Evolutionary conservation across 2,329 filamentous ascomycete genomes (phyloP).

Genomic region (Magnaporthiopsis poae): DNA sequence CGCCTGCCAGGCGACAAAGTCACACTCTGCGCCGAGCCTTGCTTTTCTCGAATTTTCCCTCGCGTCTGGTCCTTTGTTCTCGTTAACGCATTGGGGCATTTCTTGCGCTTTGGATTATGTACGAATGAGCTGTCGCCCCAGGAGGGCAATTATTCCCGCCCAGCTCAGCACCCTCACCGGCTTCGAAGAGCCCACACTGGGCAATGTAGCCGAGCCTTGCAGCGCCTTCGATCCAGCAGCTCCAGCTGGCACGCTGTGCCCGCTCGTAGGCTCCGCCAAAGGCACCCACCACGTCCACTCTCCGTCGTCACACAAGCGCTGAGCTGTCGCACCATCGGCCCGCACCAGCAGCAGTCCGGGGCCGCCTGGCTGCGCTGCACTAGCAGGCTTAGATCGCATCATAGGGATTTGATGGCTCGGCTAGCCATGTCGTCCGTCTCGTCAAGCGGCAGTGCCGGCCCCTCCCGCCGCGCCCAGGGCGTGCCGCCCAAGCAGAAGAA

Average conservation of each 20-base stretch:
- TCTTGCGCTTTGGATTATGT: background rate
- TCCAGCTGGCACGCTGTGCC: background rate
- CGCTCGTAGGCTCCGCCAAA: background rate
- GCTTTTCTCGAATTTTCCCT: background rate
- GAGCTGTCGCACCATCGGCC: background rate
- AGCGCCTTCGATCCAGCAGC: too few relatives aligned
- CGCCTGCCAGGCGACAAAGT: background rate
- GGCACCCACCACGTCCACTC: too few relatives aligned
- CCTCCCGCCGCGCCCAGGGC: background rate
- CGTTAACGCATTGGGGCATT: background rate
- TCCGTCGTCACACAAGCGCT: background rate
- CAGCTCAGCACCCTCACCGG: background rate
- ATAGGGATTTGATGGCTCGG: too few relatives aligned
- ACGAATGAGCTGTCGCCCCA: background rate
- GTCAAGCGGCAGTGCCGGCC: background rate
- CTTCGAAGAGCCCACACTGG: background rate
- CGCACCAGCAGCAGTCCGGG: background rate
- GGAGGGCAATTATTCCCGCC: background rate
- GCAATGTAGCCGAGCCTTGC: background rate
- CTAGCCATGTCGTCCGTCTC: background rate
- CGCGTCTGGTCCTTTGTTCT: background rate
- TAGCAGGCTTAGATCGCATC: too few relatives aligned
- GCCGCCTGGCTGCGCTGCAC: too few relatives aligned
- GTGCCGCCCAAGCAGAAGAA: background rate
- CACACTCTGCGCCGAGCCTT: background rate